phyloP scores from a whole-genome alignment of 495 filamentous ascomycete genomes.

The Penicillium paradoxum region DNA sequence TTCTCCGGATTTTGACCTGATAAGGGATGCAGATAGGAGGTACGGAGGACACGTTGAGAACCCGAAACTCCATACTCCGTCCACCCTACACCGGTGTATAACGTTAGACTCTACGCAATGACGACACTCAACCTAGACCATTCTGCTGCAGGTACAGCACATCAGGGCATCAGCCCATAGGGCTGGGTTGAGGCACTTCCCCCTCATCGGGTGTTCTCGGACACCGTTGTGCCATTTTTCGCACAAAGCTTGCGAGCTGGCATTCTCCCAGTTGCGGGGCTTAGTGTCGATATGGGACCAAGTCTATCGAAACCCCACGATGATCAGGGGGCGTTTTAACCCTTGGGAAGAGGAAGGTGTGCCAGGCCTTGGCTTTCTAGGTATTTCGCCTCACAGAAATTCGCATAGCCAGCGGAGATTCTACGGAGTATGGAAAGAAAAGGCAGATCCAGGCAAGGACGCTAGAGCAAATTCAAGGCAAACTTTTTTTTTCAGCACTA shows the following conservation, averaged over 20 bases:
- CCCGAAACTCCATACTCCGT: too few relatives aligned
- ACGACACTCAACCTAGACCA: conserved; percentile 14
- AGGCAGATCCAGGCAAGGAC: not conserved
- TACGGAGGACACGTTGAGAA: not conserved
- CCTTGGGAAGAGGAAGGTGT: not conserved
- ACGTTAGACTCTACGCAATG: not conserved
- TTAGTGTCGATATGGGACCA: conserved; percentile 15
- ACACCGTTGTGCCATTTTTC: conserved; percentile 17
- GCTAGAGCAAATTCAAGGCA: not conserved
- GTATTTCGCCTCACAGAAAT: not conserved
- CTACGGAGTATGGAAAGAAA: not conserved
- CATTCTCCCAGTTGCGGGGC: conserved; percentile 15
- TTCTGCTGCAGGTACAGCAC: conserved; percentile 24
- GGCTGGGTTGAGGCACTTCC: conserved; percentile 8
- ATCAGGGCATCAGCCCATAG: conserved; percentile 8
- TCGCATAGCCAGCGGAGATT: too few relatives aligned
- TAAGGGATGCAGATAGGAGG: not conserved
- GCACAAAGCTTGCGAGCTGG: not conserved
- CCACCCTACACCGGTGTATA: not conserved
- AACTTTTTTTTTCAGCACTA: conserved; percentile 18
- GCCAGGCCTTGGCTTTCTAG: not conserved
- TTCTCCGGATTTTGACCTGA: conserved; percentile 1
- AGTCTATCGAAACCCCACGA: conserved; percentile 11
- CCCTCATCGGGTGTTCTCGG: conserved; percentile 21
- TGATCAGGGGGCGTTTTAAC: conserved; percentile 18